Percentiles rank a stretch among this genome's conserved stretches.
phyloP scores from a whole-genome alignment of 148 eudicot genomes.

The Spergularia marina region DNA sequence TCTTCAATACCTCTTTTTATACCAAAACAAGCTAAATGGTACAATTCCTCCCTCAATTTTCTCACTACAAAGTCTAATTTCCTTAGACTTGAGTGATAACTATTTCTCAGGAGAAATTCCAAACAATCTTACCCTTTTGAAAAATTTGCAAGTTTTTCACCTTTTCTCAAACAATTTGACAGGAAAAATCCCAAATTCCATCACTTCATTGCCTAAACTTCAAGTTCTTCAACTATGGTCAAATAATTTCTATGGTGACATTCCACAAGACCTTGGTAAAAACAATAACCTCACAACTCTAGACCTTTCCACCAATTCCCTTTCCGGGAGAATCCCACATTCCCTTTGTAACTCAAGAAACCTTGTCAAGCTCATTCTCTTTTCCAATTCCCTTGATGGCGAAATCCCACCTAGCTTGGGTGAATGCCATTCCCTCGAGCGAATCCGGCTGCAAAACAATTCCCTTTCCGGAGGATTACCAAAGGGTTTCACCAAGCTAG shows the following conservation, averaged over 20 bases:
- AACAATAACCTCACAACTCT: slow-evolving; percentile 65
- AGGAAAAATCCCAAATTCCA: slow-evolving; percentile 61
- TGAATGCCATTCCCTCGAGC: slow-evolving; percentile 48
- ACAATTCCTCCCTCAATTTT: slow-evolving; percentile 53
- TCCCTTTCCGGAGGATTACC: slow-evolving; percentile 54
- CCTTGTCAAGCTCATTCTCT: slow-evolving; percentile 73
- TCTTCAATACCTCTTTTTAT: slow-evolving; percentile 60
- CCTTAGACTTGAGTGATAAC: slow-evolving; percentile 84
- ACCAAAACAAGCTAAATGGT: slow-evolving; percentile 68
- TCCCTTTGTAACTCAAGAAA: slow-evolving; percentile 49
- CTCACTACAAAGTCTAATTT: slow-evolving; percentile 41
- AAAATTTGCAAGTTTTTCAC: slow-evolving; percentile 65
- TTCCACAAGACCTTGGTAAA: slow-evolving; percentile 67
- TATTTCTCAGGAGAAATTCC: slow-evolving; percentile 62
- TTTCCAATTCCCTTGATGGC: slow-evolving; percentile 69
- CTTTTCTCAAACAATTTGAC: slow-evolving; percentile 71
- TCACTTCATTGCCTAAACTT: slow-evolving; percentile 58
- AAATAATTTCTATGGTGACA: slow-evolving; percentile 59
- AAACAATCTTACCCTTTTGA: slow-evolving; percentile 33
- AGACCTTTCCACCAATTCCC: slow-evolving; percentile 84
- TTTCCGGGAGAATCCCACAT: slow-evolving; percentile 68
- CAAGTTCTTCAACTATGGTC: slow-evolving; percentile 88
- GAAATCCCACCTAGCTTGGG: slow-evolving; percentile 54
- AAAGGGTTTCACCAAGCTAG: slow-evolving; percentile 44
- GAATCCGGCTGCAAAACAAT: slow-evolving; percentile 69